A percentile compares a stretch with the other conserved stretches of the same genome.
phyloP scores from a whole-genome alignment of 441 rosid genomes.

The Syzygium malaccense region DNA sequence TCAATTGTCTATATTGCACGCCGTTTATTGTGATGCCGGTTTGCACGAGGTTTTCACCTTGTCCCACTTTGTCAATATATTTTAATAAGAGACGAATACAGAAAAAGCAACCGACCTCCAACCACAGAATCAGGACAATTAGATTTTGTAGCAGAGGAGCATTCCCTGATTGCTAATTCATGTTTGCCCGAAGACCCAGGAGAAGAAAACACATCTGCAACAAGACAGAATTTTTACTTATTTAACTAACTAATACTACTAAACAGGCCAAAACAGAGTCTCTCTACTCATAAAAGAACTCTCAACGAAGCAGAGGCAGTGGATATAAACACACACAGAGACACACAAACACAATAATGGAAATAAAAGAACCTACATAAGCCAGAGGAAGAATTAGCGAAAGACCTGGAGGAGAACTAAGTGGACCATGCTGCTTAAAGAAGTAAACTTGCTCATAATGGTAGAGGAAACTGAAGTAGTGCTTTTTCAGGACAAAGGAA shows the following conservation, averaged over 20 bases:
- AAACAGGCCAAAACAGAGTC: not conserved
- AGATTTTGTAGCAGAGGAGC: slow-evolving; percentile 35
- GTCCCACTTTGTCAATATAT: not conserved
- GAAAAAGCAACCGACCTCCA: slow-evolving; percentile 31
- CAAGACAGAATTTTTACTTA: not conserved
- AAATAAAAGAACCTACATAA: not conserved
- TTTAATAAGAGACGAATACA: not conserved
- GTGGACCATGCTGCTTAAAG: slow-evolving; percentile 63
- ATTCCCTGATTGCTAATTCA: slow-evolving; percentile 59
- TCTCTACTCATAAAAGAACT: not conserved
- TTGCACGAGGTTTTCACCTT: not conserved
- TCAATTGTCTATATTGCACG: not conserved
- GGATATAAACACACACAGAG: not conserved
- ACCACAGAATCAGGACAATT: slow-evolving; percentile 22
- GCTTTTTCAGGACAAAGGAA: slow-evolving; percentile 87
- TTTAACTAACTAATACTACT: not conserved
- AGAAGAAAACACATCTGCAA: slow-evolving; percentile 42
- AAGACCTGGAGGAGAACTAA: slow-evolving; percentile 43
- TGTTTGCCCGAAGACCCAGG: slow-evolving; percentile 34
- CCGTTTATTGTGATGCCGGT: not conserved
- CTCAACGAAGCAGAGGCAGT: not conserved
- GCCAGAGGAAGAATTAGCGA: not conserved
- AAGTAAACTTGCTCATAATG: slow-evolving; percentile 92
- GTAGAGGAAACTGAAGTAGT: slow-evolving; percentile 70
- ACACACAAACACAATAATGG: not conserved